Conservation (phyloP, 306 rosid species). For the Rosa multiflora region DNA sequence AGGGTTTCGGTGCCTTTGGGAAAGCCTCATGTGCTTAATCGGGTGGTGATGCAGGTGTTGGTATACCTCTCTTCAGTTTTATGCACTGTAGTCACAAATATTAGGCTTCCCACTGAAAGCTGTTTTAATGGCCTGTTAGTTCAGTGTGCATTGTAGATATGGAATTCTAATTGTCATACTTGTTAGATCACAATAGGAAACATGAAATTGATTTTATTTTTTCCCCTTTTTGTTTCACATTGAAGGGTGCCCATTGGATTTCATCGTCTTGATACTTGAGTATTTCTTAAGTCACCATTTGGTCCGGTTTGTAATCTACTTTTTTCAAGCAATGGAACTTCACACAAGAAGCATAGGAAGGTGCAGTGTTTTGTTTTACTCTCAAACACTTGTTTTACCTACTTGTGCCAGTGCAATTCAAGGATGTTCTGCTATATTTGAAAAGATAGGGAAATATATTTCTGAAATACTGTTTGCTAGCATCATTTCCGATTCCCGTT, state of each 20-base stretch:
- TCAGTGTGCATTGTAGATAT: conserved; percentile 65
- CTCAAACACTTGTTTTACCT: not conserved
- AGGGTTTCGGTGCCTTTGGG: conserved; percentile 24
- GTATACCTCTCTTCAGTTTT: conserved; percentile 27
- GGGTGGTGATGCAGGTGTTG: conserved; percentile 29
- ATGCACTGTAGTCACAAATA: conserved; percentile 23
- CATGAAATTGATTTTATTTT: conserved; percentile 10
- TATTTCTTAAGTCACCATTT: not conserved
- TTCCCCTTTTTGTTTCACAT: conserved; percentile 19
- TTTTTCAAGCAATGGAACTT: not conserved
- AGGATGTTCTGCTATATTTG: not conserved
- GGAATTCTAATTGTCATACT: conserved; percentile 35
- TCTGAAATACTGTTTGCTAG: not conserved
- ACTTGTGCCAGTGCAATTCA: not conserved
- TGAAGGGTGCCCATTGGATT: conserved; percentile 17
- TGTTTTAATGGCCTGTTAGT: conserved; percentile 43
- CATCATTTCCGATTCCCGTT: not conserved
- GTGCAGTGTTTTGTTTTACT: not conserved
- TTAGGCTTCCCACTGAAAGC: conserved; percentile 33
- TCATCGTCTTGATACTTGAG: not conserved
- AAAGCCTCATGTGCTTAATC: conserved; percentile 20
- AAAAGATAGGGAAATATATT: not conserved
- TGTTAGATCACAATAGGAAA: conserved; percentile 34
- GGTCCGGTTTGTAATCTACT: not conserved
- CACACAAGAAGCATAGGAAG: not conserved